Percentiles rank a stretch among this genome's conserved stretches.
Conservation (phyloP, 495 filamentous ascomycete species). For the Podospora tetraspora region DNA sequence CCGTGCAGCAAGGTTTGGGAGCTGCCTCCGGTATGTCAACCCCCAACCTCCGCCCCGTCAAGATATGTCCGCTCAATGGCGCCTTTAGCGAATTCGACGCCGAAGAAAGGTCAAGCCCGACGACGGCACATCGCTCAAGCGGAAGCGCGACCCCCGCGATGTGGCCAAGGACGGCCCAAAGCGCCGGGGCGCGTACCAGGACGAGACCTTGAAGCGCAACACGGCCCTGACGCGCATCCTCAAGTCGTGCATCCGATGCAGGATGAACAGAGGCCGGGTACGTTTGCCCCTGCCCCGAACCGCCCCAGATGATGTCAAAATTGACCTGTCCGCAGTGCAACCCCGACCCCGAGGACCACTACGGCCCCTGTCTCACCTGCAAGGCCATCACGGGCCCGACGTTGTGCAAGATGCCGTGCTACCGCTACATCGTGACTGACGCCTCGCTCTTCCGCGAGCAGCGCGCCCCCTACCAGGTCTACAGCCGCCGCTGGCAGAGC, state of each 20-base stretch:
- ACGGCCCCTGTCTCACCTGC: conserved; percentile 25
- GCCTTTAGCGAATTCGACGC: conserved; percentile 19
- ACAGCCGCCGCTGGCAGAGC: conserved; percentile 22
- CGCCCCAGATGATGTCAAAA: neutral
- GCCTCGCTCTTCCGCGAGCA: conserved; percentile 27
- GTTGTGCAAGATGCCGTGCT: conserved; percentile 27
- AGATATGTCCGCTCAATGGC: neutral
- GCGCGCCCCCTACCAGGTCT: conserved; percentile 19
- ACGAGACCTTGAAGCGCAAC: conserved; percentile 21
- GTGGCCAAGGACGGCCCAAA: conserved; percentile 12
- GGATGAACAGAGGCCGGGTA: conserved; percentile 27
- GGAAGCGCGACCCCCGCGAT: conserved; percentile 10
- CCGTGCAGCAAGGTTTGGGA: conserved; percentile 22
- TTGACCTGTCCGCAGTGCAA: conserved; percentile 15
- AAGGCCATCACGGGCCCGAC: conserved; percentile 23
- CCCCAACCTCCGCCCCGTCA: neutral
- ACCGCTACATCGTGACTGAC: conserved; percentile 27
- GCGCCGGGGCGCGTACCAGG: conserved; percentile 21
- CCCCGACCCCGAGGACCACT: conserved; percentile 18
- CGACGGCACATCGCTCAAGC: conserved; percentile 8
- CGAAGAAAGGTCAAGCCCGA: conserved; percentile 16
- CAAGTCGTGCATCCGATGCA: conserved; percentile 28
- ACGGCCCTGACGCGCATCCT: conserved; percentile 25
- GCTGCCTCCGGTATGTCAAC: conserved; percentile 17
- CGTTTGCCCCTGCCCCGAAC: neutral